A percentile compares a stretch with the other conserved stretches of the same genome.
These are phyloP conservation scores for Pugionium cornutum DNA, from an alignment of 345 rosid species.

Conservation along the genomic window DNA sequence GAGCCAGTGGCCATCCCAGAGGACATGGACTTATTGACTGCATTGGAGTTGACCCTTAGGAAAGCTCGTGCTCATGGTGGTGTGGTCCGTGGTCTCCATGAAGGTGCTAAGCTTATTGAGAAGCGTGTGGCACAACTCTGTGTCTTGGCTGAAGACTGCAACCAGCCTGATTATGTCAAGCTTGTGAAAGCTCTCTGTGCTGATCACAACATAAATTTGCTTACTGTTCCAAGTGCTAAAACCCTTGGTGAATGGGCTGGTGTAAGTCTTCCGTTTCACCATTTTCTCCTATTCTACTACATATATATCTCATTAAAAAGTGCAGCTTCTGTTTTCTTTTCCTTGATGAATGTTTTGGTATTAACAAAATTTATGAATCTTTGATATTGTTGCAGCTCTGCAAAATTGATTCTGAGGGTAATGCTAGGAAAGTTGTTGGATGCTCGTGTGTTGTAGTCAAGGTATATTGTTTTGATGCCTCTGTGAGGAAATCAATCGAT, in stretches of 20 bases:
- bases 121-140: slow-evolving; percentile 70
- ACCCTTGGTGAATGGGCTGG: slow-evolving; percentile 90
- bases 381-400: slow-evolving; percentile 52
- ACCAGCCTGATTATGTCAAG: slow-evolving; percentile 78
- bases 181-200: slow-evolving; percentile 74
- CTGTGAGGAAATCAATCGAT: too few species aligned
- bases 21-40: slow-evolving; percentile 71
- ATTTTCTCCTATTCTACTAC: neutral
- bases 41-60: slow-evolving; percentile 65
- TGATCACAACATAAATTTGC: slow-evolving; percentile 61
- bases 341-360: neutral
- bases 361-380: neutral
- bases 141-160: slow-evolving; percentile 81
- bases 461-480: slow-evolving; percentile 39
- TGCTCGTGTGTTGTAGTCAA: slow-evolving; percentile 79
- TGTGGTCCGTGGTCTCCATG: slow-evolving; percentile 68
- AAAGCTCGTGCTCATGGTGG: slow-evolving; percentile 79
- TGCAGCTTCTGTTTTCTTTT: too few species aligned
- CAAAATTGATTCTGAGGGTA: slow-evolving; percentile 79
- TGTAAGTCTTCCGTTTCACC: slow-evolving; percentile 44
- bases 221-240: slow-evolving; percentile 75
- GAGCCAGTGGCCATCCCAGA: slow-evolving; percentile 52
- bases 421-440: slow-evolving; percentile 79
- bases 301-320: neutral
- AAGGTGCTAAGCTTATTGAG: slow-evolving; percentile 71